These are phyloP conservation scores for Sphagnum fallax DNA, from an alignment of 228 moss, liverwort and hornwort species.

Conservation along the genomic window DNA sequence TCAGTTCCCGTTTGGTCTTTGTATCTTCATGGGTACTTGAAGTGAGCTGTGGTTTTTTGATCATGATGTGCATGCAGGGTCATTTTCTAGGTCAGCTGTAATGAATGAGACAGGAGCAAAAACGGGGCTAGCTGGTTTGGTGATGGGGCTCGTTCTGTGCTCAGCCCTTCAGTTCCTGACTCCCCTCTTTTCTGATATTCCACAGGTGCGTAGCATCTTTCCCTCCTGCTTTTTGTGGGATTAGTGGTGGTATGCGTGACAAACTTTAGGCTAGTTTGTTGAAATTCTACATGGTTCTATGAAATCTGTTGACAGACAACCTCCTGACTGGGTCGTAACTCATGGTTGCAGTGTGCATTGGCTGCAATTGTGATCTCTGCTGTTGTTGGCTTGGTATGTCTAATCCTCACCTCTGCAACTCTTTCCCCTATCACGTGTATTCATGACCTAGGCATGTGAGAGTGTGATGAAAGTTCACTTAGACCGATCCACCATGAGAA, in stretches of 20 bases:
- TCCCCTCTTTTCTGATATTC: slow-evolving; percentile 75
- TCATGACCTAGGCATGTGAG: not conserved
- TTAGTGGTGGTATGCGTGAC: not conserved
- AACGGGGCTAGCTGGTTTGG: slow-evolving; percentile 64
- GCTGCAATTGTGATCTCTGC: slow-evolving; percentile 93
- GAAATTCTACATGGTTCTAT: not conserved
- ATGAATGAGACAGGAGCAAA: slow-evolving; percentile 87
- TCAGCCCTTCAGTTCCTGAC: slow-evolving; percentile 71
- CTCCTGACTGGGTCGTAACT: not conserved
- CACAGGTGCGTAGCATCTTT: slow-evolving; percentile 37
- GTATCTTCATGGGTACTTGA: no score
- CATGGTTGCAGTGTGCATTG: slow-evolving; percentile 57
- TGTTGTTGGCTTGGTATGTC: slow-evolving; percentile 78
- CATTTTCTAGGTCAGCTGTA: slow-evolving; percentile 96
- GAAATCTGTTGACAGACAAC: not conserved
- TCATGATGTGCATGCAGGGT: slow-evolving; percentile 33
- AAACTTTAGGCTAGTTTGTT: no score
- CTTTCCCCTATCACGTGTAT: not conserved
- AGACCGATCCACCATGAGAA: not conserved
- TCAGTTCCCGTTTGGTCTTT: no score
- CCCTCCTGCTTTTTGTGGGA: slow-evolving; percentile 1
- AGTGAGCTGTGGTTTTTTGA: no score
- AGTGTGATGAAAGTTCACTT: not conserved
- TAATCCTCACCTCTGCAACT: slow-evolving; percentile 2
- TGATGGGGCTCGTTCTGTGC: slow-evolving; percentile 59